Percentiles rank a stretch among this genome's conserved stretches.
phyloP scores from a whole-genome alignment of 345 rosid species.

The Rubroshorea leprosula region DNA sequence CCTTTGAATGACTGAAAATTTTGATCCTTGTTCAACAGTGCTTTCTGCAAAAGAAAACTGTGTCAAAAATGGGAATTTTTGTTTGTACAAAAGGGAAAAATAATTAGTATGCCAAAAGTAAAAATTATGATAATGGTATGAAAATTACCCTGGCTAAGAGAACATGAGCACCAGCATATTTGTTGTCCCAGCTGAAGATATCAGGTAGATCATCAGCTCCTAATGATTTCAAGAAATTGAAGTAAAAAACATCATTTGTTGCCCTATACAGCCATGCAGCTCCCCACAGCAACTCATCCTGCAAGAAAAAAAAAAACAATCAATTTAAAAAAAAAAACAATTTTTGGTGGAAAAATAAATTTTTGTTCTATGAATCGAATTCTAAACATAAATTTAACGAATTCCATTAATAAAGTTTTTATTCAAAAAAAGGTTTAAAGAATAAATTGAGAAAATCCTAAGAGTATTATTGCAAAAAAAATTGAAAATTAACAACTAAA shows the following conservation, averaged over 20 bases:
- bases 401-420: too few relatives aligned
- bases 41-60: conserved; percentile 32
- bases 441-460: too few relatives aligned
- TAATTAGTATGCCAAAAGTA: background rate
- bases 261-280: conserved; percentile 92
- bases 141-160: conserved; percentile 67
- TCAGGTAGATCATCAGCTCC: conserved; percentile 74
- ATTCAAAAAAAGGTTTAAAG: too few relatives aligned
- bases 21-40: conserved; percentile 46
- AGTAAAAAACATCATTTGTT: conserved; percentile 34
- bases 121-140: background rate
- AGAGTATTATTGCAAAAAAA: background rate
- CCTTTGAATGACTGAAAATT: conserved; percentile 76
- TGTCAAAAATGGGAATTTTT: too few relatives aligned
- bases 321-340: background rate
- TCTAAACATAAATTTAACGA: too few relatives aligned
- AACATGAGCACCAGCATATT: conserved; percentile 74
- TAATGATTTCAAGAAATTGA: conserved; percentile 46
- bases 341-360: background rate
- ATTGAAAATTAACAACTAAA: too few relatives aligned
- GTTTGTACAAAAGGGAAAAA: background rate
- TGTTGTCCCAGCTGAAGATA: conserved; percentile 92
- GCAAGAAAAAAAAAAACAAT: background rate
- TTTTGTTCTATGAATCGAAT: too few relatives aligned
- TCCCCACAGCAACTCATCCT: conserved; percentile 92